These are phyloP conservation scores for Trematosphaeria pertusa DNA, from an alignment of 2,329 filamentous ascomycete species.

Conservation along the genomic window DNA sequence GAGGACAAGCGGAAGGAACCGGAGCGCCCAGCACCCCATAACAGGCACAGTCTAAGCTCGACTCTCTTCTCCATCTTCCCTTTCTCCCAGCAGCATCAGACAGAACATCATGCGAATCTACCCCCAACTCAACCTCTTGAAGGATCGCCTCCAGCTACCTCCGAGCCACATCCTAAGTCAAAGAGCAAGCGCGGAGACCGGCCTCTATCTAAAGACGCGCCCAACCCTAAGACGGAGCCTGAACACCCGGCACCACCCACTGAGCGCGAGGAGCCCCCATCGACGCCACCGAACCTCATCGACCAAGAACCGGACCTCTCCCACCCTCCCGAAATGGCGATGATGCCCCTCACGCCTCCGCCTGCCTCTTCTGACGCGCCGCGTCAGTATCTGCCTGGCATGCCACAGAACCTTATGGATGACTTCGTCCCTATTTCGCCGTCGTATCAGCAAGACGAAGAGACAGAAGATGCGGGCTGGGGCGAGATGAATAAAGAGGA, in stretches of 20 bases:
- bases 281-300: slow-evolving; percentile 7
- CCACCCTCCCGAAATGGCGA: slow-evolving; percentile 36
- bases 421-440: slow-evolving; percentile 41
- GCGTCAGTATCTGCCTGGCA: slow-evolving; percentile 25
- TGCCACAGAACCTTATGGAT: slow-evolving; percentile 45
- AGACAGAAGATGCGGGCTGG: slow-evolving; percentile 44
- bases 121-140: slow-evolving; percentile 31
- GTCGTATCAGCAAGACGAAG: slow-evolving; percentile 21
- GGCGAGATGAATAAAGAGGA: slow-evolving; percentile 39
- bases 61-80: slow-evolving; percentile 46
- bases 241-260: no score
- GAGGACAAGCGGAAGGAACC: slow-evolving; percentile 7
- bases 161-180: slow-evolving; percentile 1
- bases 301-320: slow-evolving; percentile 16
- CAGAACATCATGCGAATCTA: slow-evolving; percentile 38
- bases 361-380: slow-evolving; percentile 13
- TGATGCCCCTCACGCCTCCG: slow-evolving; percentile 42
- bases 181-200: not conserved
- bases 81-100: slow-evolving; percentile 41
- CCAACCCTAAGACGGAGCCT: no score
- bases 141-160: not conserved
- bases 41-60: slow-evolving; percentile 43
- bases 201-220: not conserved
- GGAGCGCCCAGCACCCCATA: slow-evolving; percentile 28
- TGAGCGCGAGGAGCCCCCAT: not conserved